Evolutionary conservation across 208 protist species (phyloP), one percentile per base, ranked within the genome.

Genomic region (Trichomonas gallinae): DNA sequence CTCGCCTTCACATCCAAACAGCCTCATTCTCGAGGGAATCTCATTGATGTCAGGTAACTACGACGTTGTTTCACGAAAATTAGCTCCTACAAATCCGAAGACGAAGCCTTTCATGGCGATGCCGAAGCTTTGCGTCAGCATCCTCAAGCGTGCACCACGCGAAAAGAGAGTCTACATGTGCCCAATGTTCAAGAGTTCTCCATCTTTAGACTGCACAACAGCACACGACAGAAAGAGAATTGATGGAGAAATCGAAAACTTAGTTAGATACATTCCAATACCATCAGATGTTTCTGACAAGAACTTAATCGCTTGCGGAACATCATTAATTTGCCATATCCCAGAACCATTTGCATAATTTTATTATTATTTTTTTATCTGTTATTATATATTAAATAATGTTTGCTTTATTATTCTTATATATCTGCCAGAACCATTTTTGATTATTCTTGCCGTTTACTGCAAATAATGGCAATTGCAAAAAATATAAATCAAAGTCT

Each of bases 241-340:
- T 51, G 87, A 93, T 36, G 87, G 87, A 51, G 87, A 93, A 36
- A 51, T 93, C 2, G 87, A 93, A 38, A 93, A 93, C n/a, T 58
- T 93, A 3, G 46, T 93, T 38, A 23, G 34, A n/a, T 93, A 93
- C n/a, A 93, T 93, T 38, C 36, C 23, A 48, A 34, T 93, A 3
- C 87, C 44, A 93, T 38, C 87, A 31, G 44, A 93, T 51, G 87
- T 44, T n/a, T 44, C 87, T 38, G 44, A 58, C 4, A 42, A 40
- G 87, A n/a, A 40, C 13, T 44, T 44, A 17, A 58, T 93, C n/a
- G 44, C 87, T 34, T 48, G 31, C 38, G 87, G 87, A 34, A 93
- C 87, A 38, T 48, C 87, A 51, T 26, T 93, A 3, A 15, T 93
- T 38, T 93, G 87, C 87, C 83, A 89, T 26, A 89, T 46, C n/a